These are phyloP conservation scores for Myxozyma monticola DNA, from an alignment of 805 yeast genomes.

Conservation along the genomic window DNA sequence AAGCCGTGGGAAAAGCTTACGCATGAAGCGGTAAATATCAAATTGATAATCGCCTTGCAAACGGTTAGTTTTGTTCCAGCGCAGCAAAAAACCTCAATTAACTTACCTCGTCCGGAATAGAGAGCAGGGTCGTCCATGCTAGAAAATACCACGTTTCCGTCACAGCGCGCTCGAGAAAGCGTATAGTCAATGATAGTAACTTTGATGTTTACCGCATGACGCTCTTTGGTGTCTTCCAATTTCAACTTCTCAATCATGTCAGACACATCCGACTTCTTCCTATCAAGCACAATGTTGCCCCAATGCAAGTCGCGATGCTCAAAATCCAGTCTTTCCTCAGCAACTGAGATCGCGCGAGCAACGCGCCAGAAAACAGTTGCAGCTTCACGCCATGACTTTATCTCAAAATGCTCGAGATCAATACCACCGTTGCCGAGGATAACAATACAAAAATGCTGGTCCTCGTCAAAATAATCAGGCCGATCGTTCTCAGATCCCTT, in stretches of 20 bases:
- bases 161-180: constrained; percentile 49
- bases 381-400: constrained; percentile 44
- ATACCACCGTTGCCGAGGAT: constrained; percentile 41
- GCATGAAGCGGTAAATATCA: constrained; percentile 61
- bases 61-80: too few species aligned
- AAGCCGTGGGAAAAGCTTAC: constrained; percentile 17
- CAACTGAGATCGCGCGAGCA: constrained; percentile 49
- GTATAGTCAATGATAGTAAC: constrained; percentile 62
- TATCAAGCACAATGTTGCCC: constrained; percentile 58
- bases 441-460: constrained; percentile 42
- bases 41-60: constrained; percentile 63
- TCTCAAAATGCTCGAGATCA: constrained; percentile 47
- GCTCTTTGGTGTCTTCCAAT: constrained; percentile 13
- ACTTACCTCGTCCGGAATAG: constrained; percentile 49
- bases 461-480: constrained; percentile 37
- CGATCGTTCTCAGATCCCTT: constrained; percentile 41
- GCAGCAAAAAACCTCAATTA: too few species aligned
- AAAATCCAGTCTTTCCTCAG: constrained; percentile 54
- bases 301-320: constrained; percentile 74
- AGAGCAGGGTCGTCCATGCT: constrained; percentile 66
- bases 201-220: constrained; percentile 30
- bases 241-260: constrained; percentile 22
- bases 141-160: constrained; percentile 45
- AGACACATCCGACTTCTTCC: constrained; percentile 16
- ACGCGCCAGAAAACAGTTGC: constrained; percentile 55